phyloP scores from a whole-genome alignment of 1,139 yeast species.

The Pichia kudriavzevii region DNA sequence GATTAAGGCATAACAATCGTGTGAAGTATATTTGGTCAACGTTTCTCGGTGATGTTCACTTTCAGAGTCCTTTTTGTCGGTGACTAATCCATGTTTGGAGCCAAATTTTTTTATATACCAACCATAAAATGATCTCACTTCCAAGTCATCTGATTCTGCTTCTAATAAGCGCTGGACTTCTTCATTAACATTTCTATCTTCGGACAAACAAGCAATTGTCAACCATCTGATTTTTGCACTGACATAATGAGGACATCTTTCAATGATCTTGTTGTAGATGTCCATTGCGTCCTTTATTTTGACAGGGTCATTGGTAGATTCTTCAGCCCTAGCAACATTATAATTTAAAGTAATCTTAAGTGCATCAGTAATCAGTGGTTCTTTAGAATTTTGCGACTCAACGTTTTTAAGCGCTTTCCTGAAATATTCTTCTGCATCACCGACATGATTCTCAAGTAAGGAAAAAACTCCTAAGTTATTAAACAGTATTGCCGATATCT shows the following conservation, averaged over 20 bases:
- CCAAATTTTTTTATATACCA: conserved; percentile 74
- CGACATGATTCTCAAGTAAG: conserved; percentile 42
- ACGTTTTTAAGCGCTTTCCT: conserved; percentile 21
- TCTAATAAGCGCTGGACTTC: conserved; percentile 51
- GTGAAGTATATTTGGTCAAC: conserved; percentile 71
- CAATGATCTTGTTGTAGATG: conserved; percentile 49
- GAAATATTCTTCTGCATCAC: conserved; percentile 22
- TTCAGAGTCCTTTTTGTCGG: conserved; percentile 48
- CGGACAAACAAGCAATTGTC: conserved; percentile 34
- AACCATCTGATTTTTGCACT: conserved; percentile 71
- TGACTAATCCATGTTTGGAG: conserved; percentile 29
- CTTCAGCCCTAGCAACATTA: conserved; percentile 59
- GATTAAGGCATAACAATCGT: conserved; percentile 81
- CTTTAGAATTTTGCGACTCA: conserved; percentile 24
- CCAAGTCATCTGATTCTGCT: conserved; percentile 56
- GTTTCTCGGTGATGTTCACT: conserved; percentile 81
- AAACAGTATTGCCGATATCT: conserved; percentile 59
- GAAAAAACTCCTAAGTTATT: conserved; percentile 86
- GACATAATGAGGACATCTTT: conserved; percentile 60
- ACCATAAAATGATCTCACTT: conserved; percentile 84
- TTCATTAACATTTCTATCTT: conserved; percentile 35
- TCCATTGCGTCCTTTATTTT: conserved; percentile 37
- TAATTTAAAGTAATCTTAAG: conserved; percentile 45
- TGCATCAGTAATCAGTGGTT: conserved; percentile 21
- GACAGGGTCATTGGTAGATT: conserved; percentile 31